Evolutionary conservation across 495 filamentous ascomycete species (phyloP), one percentile per base, ranked within the genome.

Genomic region (Friedmanniomyces simplex): DNA sequence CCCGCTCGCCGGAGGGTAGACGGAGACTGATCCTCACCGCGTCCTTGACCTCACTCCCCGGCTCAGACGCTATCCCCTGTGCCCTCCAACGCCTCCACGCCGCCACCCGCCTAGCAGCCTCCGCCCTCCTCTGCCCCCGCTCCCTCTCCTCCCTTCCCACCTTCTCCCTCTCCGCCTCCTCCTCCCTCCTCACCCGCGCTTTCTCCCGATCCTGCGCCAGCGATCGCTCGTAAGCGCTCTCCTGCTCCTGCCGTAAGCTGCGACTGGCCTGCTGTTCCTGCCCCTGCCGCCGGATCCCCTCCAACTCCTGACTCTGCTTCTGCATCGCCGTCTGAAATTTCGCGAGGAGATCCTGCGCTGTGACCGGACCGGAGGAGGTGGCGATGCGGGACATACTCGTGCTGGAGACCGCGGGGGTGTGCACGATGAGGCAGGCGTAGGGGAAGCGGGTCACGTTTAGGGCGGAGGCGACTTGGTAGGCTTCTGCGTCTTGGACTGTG

Each of bases 381-480:
- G 84, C 79, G 50, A 96, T 77, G 20, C 89, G 83, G 16, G 87
- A 87, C 91, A 98, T 98, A 18, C 86, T 79, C 0, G 85, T 86
- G 55, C 84, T 85, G 4, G 85, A 87, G 13, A 87, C 82, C 59
- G 82, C 76, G 0, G 91, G 88, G 0, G 89, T 95, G 55, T 95
- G 86, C 26, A 84, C 86, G 25, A 95, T 81, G 0, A 96, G 73
- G 30, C 83, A 88, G 0, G 86, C 83, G 67, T 91, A 96, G 4
- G 93, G 93, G 66, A 89, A 96, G 65, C 93, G 93, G 62, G 85
- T 91, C 68, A 85, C 89, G 63, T 82, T 81, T 54, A 97, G 80
- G 28, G 88, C 85, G 32, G 79, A 80, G 32, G 89, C 79, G 24
- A 96, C 88, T 68, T 96, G 89, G 67, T 95, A 96, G 5, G 90